Percentiles rank a stretch among this genome's conserved stretches.
Evolutionary conservation across 129 eudicot genomes (phyloP).

Genomic region (Tagetes erecta): DNA sequence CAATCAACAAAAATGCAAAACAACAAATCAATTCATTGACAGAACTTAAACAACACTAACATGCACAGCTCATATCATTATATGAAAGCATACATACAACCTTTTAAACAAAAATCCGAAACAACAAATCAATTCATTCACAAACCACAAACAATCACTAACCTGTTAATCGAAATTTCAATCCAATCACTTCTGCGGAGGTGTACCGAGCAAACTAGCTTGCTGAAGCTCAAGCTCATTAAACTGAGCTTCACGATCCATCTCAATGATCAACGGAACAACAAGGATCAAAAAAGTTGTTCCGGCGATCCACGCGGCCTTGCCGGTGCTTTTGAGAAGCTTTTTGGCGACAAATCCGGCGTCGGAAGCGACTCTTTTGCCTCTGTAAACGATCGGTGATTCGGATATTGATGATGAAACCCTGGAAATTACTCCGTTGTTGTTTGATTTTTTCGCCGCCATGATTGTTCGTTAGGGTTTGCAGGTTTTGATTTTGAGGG

Average conservation of each 20-base stretch:
- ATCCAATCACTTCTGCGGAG: slow-evolving; percentile 35
- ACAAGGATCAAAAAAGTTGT: slow-evolving; percentile 53
- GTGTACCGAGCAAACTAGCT: slow-evolving; percentile 57
- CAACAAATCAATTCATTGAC: too few relatives aligned
- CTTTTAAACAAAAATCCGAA: not conserved
- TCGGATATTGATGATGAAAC: slow-evolving; percentile 40
- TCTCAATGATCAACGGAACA: slow-evolving; percentile 53
- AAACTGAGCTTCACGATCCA: slow-evolving; percentile 66
- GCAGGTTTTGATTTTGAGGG: not conserved
- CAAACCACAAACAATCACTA: not conserved
- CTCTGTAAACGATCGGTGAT: slow-evolving; percentile 37
- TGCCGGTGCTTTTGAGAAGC: slow-evolving; percentile 66
- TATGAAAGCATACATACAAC: not conserved
- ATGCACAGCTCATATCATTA: too few relatives aligned
- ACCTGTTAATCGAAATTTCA: slow-evolving; percentile 10
- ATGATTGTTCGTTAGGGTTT: slow-evolving; percentile 31
- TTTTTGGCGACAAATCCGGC: slow-evolving; percentile 43
- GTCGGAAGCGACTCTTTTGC: slow-evolving; percentile 47
- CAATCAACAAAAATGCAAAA: not conserved
- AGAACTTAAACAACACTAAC: too few relatives aligned
- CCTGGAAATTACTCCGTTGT: slow-evolving; percentile 29
- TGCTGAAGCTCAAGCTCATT: slow-evolving; percentile 62
- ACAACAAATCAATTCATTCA: not conserved
- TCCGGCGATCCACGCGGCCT: slow-evolving; percentile 67
- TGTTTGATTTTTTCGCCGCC: slow-evolving; percentile 41